Evolutionary conservation across 345 rosid species (phyloP).

Genomic region (Melastoma malabathricum): DNA sequence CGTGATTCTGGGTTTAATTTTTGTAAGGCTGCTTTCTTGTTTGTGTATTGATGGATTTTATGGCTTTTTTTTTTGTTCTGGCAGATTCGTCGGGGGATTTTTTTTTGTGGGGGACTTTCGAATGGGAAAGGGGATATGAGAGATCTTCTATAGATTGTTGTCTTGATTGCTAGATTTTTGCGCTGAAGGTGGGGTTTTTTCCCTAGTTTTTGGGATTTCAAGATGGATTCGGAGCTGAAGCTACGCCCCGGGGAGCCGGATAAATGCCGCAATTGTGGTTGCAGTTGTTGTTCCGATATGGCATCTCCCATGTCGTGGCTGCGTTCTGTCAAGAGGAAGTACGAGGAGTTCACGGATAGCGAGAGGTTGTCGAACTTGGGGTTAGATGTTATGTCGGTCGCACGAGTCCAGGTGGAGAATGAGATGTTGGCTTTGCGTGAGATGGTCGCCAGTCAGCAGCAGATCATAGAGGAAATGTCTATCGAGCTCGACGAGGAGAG

Average conservation of each 20-base stretch:
- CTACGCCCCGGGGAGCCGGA: conserved; percentile 20
- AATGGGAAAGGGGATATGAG: too few relatives aligned
- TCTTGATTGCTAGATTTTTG: too few relatives aligned
- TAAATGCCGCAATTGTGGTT: conserved; percentile 54
- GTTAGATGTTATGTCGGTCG: conserved; percentile 33
- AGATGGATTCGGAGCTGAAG: conserved; percentile 47
- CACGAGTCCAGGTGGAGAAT: conserved; percentile 66
- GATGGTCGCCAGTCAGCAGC: conserved; percentile 60
- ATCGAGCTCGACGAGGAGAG: conserved; percentile 85
- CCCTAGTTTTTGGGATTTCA: conserved; percentile 10
- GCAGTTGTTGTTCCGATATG: conserved; percentile 38
- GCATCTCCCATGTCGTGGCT: conserved; percentile 29
- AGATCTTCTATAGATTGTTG: too few relatives aligned
- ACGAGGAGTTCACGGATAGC: conserved; percentile 45
- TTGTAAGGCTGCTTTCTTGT: too few relatives aligned
- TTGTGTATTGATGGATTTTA: too few relatives aligned
- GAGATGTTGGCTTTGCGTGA: conserved; percentile 68
- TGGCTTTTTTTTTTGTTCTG: too few relatives aligned
- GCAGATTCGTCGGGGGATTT: too few relatives aligned
- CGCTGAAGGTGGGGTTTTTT: background rate
- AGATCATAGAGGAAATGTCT: conserved; percentile 49
- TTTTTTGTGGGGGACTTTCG: too few relatives aligned
- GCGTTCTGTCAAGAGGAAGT: conserved; percentile 60
- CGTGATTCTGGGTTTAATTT: too few relatives aligned
- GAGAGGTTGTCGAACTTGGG: conserved; percentile 40